Conservation (phyloP, 371 early-diverging fungal genomes). For the Mucor piriformis region DNA sequence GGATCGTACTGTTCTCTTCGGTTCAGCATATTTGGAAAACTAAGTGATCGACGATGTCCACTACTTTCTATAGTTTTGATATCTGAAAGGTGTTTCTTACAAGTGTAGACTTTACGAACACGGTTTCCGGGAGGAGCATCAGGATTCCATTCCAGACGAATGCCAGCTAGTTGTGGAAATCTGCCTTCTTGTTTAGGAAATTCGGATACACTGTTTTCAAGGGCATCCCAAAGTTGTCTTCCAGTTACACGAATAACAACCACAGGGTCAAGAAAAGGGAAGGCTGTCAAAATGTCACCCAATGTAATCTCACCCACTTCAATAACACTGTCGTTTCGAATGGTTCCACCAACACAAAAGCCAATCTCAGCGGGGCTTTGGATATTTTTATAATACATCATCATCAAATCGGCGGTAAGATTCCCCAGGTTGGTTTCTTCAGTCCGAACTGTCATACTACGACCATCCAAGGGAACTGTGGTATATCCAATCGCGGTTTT, state of each 20-base stretch:
- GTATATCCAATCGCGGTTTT: slow-evolving; percentile 55
- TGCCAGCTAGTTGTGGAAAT: slow-evolving; percentile 65
- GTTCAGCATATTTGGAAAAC: slow-evolving; percentile 16
- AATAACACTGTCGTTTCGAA: slow-evolving; percentile 60
- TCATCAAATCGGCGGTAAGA: slow-evolving; percentile 64
- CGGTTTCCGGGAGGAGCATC: slow-evolving; percentile 45
- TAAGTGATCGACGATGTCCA: slow-evolving; percentile 15
- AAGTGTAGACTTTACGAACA: slow-evolving; percentile 36
- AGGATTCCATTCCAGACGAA: slow-evolving; percentile 62
- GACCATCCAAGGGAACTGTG: slow-evolving; percentile 53
- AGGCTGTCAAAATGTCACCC: slow-evolving; percentile 61
- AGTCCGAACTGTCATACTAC: slow-evolving; percentile 55
- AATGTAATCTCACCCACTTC: slow-evolving; percentile 57
- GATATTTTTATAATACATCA: slow-evolving; percentile 44
- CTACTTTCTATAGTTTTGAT: not conserved
- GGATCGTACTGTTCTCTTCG: slow-evolving; percentile 23
- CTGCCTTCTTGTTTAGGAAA: slow-evolving; percentile 69
- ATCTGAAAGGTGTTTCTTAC: not conserved
- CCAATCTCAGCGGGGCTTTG: slow-evolving; percentile 50
- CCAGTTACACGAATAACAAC: slow-evolving; percentile 64
- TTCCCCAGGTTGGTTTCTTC: slow-evolving; percentile 64
- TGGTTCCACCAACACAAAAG: slow-evolving; percentile 59
- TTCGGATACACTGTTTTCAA: slow-evolving; percentile 63
- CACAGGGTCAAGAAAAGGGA: slow-evolving; percentile 68
- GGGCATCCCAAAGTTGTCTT: slow-evolving; percentile 54